Percentiles rank a stretch among this genome's conserved stretches.
phyloP scores from a whole-genome alignment of 2,329 filamentous ascomycete species.

The Lojkania enalia region DNA sequence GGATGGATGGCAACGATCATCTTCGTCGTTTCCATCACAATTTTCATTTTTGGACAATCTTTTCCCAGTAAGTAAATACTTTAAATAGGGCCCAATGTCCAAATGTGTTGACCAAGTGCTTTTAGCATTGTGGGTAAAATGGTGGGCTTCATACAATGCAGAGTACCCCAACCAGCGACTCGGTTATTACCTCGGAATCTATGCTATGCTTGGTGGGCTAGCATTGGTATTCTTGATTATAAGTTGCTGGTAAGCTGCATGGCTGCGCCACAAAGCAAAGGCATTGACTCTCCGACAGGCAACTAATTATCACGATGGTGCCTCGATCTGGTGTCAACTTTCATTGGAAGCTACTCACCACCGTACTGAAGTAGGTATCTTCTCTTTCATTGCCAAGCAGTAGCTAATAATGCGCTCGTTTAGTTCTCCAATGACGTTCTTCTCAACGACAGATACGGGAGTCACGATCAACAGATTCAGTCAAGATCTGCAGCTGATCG shows the following conservation, averaged over 20 bases:
- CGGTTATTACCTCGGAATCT: conserved; percentile 39
- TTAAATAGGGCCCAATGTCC: too few species aligned
- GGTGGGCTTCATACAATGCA: conserved; percentile 52
- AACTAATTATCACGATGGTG: conserved; percentile 58
- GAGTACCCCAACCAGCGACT: conserved; percentile 42
- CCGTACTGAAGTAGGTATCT: conserved; percentile 50
- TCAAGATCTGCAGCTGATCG: conserved; percentile 54
- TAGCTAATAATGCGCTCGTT: conserved; percentile 14
- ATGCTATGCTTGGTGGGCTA: conserved; percentile 31
- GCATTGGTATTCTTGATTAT: conserved; percentile 34
- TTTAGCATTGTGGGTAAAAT: conserved; percentile 52
- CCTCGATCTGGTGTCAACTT: conserved; percentile 56
- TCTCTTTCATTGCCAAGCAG: not conserved
- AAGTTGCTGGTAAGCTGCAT: conserved; percentile 30
- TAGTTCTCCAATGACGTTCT: conserved; percentile 48
- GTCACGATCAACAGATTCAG: conserved; percentile 53
- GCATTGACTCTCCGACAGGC: conserved; percentile 30
- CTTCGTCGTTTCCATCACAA: conserved; percentile 35
- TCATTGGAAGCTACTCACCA: conserved; percentile 53
- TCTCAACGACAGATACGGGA: conserved; percentile 50
- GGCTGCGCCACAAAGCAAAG: not conserved
- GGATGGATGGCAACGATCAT: conserved; percentile 34
- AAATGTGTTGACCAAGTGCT: not conserved
- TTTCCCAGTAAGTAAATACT: conserved; percentile 32
- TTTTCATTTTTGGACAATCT: conserved; percentile 40